Percentiles rank a stretch among this genome's conserved stretches.
Conservation (phyloP, 352 stramenopile species). For the Phytophthora syringae region DNA sequence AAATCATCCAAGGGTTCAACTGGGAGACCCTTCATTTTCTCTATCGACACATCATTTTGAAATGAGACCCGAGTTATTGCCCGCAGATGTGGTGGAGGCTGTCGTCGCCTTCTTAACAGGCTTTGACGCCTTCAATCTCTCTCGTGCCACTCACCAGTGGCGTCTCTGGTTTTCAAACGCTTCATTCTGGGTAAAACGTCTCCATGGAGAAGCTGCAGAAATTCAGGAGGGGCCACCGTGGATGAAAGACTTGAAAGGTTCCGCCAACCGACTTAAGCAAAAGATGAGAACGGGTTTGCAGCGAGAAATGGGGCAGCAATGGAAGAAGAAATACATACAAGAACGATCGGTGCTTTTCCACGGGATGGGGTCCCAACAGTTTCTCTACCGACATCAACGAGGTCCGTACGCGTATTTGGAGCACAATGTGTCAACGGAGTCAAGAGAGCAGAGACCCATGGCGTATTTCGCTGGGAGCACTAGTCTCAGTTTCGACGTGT, state of each 20-base stretch:
- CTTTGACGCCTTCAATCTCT: conserved; percentile 24
- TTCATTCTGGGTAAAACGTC: conserved; percentile 12
- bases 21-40: too few relatives aligned
- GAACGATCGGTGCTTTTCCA: conserved; percentile 12
- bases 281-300: conserved; percentile 12
- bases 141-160: conserved; percentile 17
- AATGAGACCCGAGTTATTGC: conserved; percentile 17
- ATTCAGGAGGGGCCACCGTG: conserved; percentile 7
- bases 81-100: conserved; percentile 11
- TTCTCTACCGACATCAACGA: conserved; percentile 9
- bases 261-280: conserved; percentile 2
- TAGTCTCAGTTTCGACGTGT: conserved; percentile 22
- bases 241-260: conserved; percentile 16
- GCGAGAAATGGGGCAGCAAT: conserved; percentile 12
- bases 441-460: conserved; percentile 16
- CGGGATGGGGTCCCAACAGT: conserved; percentile 12
- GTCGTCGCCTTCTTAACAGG: conserved; percentile 14
- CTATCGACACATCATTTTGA: too few relatives aligned
- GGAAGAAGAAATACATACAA: conserved; percentile 23
- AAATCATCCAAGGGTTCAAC: too few relatives aligned
- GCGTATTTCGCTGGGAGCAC: conserved; percentile 3
- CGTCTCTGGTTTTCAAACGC: background rate
- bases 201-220: conserved; percentile 8
- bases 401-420: conserved; percentile 22
- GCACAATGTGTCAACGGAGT: conserved; percentile 19